Evolutionary conservation across 2,329 filamentous ascomycete species (phyloP).

Genomic region (Myriosclerotinia curreyana): DNA sequence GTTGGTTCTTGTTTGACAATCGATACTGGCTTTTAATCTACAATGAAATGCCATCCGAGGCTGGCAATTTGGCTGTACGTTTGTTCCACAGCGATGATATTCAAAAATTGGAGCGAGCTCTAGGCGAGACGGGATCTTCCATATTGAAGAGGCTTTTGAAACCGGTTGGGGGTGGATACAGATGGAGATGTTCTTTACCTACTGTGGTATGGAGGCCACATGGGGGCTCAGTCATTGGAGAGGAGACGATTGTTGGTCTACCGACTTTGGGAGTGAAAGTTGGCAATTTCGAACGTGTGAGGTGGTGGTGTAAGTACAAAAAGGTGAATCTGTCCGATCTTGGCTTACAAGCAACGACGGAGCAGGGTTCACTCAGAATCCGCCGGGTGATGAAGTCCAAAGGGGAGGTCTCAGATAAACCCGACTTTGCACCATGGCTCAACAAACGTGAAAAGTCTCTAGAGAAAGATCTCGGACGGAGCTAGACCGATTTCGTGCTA

Average conservation of each 20-base stretch:
- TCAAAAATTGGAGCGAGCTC: background rate
- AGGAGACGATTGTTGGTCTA: constrained; percentile 11
- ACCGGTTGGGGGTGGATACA: background rate
- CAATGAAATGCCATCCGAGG: constrained; percentile 1
- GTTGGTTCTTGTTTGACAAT: background rate
- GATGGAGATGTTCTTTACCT: constrained; percentile 11
- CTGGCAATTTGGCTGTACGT: background rate
- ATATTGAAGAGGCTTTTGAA: constrained; percentile 2
- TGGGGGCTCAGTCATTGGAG: background rate
- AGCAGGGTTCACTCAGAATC: background rate
- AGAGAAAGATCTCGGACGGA: background rate
- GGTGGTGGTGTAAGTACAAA: constrained; percentile 13
- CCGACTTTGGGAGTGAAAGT: constrained; percentile 11
- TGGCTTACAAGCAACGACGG: background rate
- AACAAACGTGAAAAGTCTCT: background rate
- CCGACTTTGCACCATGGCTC: constrained; percentile 3
- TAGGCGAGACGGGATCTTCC: background rate
- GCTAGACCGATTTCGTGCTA: background rate
- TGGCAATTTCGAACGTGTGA: background rate
- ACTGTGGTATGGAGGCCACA: constrained; percentile 14
- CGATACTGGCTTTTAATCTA: constrained; percentile 13
- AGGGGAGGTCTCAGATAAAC: constrained; percentile 6
- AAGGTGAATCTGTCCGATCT: constrained; percentile 8
- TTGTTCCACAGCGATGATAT: background rate
- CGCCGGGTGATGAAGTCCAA: constrained; percentile 6